Base-by-base conservation (phyloP, 805 yeast species). In the Teunomyces lycoperdinae region DNA sequence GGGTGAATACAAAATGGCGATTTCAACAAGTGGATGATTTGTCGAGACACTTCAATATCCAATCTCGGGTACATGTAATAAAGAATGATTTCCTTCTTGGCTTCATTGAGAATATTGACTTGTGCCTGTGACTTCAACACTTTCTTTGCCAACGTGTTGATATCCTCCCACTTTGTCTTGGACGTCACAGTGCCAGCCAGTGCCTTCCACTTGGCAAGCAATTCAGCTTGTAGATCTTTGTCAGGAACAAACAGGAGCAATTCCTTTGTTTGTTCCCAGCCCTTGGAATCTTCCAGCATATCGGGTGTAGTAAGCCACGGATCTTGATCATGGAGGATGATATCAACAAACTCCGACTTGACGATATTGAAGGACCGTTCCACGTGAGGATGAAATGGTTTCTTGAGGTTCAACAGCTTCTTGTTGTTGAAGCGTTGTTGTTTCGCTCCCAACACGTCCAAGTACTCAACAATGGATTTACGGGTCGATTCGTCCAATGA, bases 1-100 rank as follows among this genome's bases (percentile, higher is more conserved):
- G 99, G 99, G 65, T 94, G 99, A 38, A 94, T 84, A 71, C 98
- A 92, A 64, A 94, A 94, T 13, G 99, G 99, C 1, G 97, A 87
- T 63, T 94, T 94, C 58, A 94, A 78, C 68, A 94, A 83, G 73
- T 94, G 99, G 68, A 84, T 89, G 60, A 91, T 76, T 63, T 87
- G 94, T 55, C 85, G 79, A 6, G 98, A 87, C 31, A 94, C 99
- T 66, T 91, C 96, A 43, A 87, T 83, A 79, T 94, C 99, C 51
- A 94, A 75, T 58, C 96, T 79, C 38, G 99, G 99, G 66, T 92
- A 92, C 72, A 89, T 68, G 50, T 87, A 85, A 51, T 82, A 84
- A 33, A 94, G 67, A 17, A 92, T 83, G 49, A 89, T 76, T 57
- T 91, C 96, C 66, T 87, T 89, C 68, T 83, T 87, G 47, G 89